A percentile compares a stretch with the other conserved stretches of the same genome.
Conservation (phyloP, 2,329 filamentous ascomycete genomes). For the Orbilia javanica region DNA sequence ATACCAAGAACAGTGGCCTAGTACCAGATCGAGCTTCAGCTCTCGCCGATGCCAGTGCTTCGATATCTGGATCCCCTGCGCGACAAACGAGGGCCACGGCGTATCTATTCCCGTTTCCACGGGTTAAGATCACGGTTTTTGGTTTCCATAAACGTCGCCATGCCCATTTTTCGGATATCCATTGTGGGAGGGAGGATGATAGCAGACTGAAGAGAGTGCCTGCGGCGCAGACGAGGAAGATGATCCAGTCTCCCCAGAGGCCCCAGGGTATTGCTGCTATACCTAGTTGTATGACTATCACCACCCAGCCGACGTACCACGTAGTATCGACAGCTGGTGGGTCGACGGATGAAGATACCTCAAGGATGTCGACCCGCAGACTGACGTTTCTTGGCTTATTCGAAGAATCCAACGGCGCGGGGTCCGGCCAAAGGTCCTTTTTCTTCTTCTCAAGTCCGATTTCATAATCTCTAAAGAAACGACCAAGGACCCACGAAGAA, state of each 20-base stretch:
- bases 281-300: slow-evolving; percentile 63
- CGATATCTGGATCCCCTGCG: slow-evolving; percentile 65
- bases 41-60: slow-evolving; percentile 65
- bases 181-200: slow-evolving; percentile 66
- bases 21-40: slow-evolving; percentile 30
- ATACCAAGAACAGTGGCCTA: slow-evolving; percentile 59
- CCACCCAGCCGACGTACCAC: slow-evolving; percentile 51
- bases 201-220: slow-evolving; percentile 65
- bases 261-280: slow-evolving; percentile 64
- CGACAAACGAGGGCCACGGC: slow-evolving; percentile 65
- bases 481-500: slow-evolving; percentile 66
- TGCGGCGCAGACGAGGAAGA: slow-evolving; percentile 65
- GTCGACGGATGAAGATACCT: slow-evolving; percentile 40
- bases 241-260: slow-evolving; percentile 64
- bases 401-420: slow-evolving; percentile 33
- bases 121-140: slow-evolving; percentile 64
- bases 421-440: slow-evolving; percentile 30
- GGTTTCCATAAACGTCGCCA: slow-evolving; percentile 63
- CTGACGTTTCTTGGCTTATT: slow-evolving; percentile 38
- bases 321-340: slow-evolving; percentile 45
- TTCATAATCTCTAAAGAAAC: slow-evolving; percentile 67
- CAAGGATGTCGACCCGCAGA: slow-evolving; percentile 47
- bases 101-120: slow-evolving; percentile 66
- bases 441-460: slow-evolving; percentile 25
- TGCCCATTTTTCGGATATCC: slow-evolving; percentile 67